Evolutionary conservation across 345 rosid species (phyloP).

Genomic region (Eucalyptus cladocalyx): DNA sequence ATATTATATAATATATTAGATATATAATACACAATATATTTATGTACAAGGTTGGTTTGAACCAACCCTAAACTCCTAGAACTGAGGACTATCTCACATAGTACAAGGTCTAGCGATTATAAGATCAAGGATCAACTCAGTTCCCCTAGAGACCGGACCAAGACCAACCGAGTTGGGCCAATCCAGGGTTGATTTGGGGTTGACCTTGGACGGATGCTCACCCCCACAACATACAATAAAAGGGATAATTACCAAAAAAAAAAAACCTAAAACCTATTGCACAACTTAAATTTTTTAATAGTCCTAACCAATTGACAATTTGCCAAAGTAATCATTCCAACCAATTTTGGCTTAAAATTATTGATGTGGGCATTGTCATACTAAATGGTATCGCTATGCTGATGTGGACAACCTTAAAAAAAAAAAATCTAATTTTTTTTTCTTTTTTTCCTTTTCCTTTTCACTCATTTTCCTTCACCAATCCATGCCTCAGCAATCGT

Average conservation of each 20-base stretch:
- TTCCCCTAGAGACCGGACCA: too few relatives aligned
- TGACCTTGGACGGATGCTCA: too few relatives aligned
- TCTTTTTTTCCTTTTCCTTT: neutral
- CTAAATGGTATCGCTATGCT: neutral
- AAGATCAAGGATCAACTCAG: too few relatives aligned
- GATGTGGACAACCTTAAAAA: neutral
- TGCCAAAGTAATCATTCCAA: neutral
- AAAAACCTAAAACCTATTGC: neutral
- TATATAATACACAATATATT: too few relatives aligned
- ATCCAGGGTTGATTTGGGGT: too few relatives aligned
- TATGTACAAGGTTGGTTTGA: too few relatives aligned
- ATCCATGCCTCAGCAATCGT: accelerated
- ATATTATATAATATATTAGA: too few relatives aligned
- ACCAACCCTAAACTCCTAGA: too few relatives aligned
- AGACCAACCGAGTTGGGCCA: too few relatives aligned
- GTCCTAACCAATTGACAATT: neutral
- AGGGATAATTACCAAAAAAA: neutral
- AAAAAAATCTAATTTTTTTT: neutral
- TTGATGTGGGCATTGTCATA: neutral
- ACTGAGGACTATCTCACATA: too few relatives aligned
- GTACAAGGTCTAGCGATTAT: too few relatives aligned
- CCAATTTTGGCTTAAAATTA: neutral
- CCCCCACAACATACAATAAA: neutral
- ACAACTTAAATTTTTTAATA: neutral
- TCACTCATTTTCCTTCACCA: neutral